Evolutionary conservation across 768 basidiomycete genomes (phyloP).

Genomic region (Auricularia sp.): DNA sequence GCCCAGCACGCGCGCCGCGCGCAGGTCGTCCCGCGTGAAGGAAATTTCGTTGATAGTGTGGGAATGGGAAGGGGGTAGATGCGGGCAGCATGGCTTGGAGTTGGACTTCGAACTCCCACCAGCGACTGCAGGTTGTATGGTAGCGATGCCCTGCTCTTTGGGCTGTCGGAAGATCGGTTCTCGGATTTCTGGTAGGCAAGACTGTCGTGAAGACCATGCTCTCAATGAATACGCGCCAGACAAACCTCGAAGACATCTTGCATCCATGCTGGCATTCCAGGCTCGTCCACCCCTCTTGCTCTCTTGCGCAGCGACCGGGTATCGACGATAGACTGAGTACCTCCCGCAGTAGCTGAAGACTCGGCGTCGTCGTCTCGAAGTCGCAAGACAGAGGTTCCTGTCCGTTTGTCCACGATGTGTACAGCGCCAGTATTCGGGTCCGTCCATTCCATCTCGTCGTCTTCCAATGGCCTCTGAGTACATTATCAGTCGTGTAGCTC

Average conservation of each 20-base stretch:
- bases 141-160: too few species aligned
- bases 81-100: too few species aligned
- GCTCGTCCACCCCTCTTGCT: slow-evolving; percentile 1
- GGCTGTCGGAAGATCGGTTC: too few species aligned
- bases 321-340: slow-evolving; percentile 1
- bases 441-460: slow-evolving; percentile 40
- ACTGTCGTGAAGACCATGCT: too few species aligned
- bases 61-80: slow-evolving; percentile 7
- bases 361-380: neutral
- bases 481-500: too few species aligned
- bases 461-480: neutral
- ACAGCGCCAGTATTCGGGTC: slow-evolving; percentile 52
- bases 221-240: too few species aligned
- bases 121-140: too few species aligned
- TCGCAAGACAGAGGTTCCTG: slow-evolving; percentile 45
- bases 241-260: slow-evolving; percentile 45
- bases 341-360: neutral
- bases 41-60: neutral
- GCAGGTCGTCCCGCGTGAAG: slow-evolving; percentile 47
- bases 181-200: too few species aligned
- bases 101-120: too few species aligned
- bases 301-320: slow-evolving; percentile 9
- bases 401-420: slow-evolving; percentile 55
- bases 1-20: slow-evolving; percentile 49
- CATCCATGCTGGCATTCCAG: slow-evolving; percentile 52